Evolutionary conservation across 225 moss, liverwort and hornwort genomes (phyloP).

Genomic region (Thuidium tamariscinum): DNA sequence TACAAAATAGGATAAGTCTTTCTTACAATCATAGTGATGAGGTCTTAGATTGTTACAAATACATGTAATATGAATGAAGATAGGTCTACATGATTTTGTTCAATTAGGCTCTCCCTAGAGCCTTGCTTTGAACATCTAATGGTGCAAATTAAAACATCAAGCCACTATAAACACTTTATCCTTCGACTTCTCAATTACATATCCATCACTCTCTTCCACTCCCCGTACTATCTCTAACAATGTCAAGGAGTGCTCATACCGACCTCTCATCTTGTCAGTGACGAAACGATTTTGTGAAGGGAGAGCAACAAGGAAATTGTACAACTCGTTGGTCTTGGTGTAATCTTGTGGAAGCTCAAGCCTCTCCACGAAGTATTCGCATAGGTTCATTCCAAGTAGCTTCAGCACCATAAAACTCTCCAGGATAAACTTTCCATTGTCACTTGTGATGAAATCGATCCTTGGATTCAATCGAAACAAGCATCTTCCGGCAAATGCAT

Average conservation of each 20-base stretch:
- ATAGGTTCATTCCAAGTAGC: accelerated
- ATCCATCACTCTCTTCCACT: neutral
- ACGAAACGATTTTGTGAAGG: neutral
- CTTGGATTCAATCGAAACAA: neutral
- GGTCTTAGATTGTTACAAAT: no score
- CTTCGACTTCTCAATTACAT: accelerated
- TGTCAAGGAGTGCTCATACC: neutral
- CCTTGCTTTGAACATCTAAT: no score
- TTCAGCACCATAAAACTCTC: neutral
- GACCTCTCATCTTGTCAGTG: neutral
- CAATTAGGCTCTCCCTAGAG: no score
- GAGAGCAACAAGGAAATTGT: neutral
- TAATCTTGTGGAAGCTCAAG: neutral
- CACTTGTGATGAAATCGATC: neutral
- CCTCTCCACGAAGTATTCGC: neutral
- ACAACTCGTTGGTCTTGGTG: neutral
- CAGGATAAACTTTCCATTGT: neutral
- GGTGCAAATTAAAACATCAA: neutral
- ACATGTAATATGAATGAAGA: no score
- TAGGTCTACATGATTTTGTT: no score
- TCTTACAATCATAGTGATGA: no score
- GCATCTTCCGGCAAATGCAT: neutral
- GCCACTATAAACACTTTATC: neutral
- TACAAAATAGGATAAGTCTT: no score
- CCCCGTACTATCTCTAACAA: neutral